Base-by-base conservation (phyloP, 2,329 filamentous ascomycete genomes). In the Pseudogymnoascus pannorum region DNA sequence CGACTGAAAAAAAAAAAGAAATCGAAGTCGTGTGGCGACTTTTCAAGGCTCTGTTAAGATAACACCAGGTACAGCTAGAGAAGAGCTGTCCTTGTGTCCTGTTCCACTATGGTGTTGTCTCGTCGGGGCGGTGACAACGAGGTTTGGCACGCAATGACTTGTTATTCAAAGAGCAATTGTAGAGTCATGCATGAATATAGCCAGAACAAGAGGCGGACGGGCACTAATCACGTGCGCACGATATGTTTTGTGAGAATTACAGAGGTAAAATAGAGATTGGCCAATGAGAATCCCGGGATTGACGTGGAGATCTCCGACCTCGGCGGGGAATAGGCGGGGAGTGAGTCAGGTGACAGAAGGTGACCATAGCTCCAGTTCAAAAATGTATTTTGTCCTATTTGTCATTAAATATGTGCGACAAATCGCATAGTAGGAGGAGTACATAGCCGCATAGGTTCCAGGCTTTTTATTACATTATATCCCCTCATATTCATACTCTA, bases 111-210 rank as follows among this genome's bases (percentile, higher is more conserved):
- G 48, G n/a, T 31, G 48, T 54, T 54, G 48, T 54, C 48, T 54
- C 48, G 48, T 31, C 26, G 31, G 24, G 48, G 26, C 26, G 48
- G 48, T 54, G 48, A 54, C 48, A 31, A 18, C 48, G 48, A 54
- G 26, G 48, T 54, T 54, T 54, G 48, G 48, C 26, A 54, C 48
- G 48, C 48, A 54, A 16, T 18, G 48, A 12, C 48, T 54, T 54
- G 48, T 31, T 54, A 54, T 54, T 24, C 48, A 54, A 54, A 20
- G 26, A 31, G 11, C 26, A 54, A 54, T 54, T 54, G 48, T 54
- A 54, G 48, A 54, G 48, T 54, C 48, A 54, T 54, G n/a, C 48
- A 54, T 54, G 48, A 54, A 54, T 31, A 54, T 54, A 54, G 48
- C 48, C 48, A 54, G 48, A 54, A 31, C 48, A 18, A 54, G 48